A percentile compares a stretch with the other conserved stretches of the same genome.
Conservation (phyloP, 306 rosid genomes). For the Medicago lupulina region DNA sequence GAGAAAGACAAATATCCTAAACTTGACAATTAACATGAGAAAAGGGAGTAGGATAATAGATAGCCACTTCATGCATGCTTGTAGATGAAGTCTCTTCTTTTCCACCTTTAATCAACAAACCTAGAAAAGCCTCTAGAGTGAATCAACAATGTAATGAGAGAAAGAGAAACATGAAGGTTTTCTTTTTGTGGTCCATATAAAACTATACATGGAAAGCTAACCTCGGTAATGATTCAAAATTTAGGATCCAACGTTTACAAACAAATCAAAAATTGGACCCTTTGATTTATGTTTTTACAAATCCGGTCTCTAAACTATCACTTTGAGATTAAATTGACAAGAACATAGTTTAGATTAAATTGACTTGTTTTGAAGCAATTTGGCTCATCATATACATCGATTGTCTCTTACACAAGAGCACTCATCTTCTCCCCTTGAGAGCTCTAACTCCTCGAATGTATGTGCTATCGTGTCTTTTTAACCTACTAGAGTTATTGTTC, state of each 20-base stretch:
- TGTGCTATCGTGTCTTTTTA: no score
- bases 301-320: no score
- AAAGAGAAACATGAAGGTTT: constrained; percentile 36
- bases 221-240: constrained; percentile 61
- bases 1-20: no score
- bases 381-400: no score
- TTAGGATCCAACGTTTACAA: constrained; percentile 79
- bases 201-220: constrained; percentile 32
- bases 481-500: no score
- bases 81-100: constrained; percentile 42
- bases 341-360: no score
- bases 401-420: no score
- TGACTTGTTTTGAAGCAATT: no score
- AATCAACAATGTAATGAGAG: constrained; percentile 42
- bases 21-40: no score
- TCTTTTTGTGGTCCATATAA: constrained; percentile 55
- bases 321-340: no score
- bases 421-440: no score
- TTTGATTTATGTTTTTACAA: background rate
- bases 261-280: background rate
- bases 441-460: no score
- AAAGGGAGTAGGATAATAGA: background rate
- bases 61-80: constrained; percentile 34
- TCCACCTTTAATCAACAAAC: constrained; percentile 43
- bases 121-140: constrained; percentile 44